Base-by-base conservation (phyloP, 129 eudicot genomes). In the Smallanthus sonchifolius region DNA sequence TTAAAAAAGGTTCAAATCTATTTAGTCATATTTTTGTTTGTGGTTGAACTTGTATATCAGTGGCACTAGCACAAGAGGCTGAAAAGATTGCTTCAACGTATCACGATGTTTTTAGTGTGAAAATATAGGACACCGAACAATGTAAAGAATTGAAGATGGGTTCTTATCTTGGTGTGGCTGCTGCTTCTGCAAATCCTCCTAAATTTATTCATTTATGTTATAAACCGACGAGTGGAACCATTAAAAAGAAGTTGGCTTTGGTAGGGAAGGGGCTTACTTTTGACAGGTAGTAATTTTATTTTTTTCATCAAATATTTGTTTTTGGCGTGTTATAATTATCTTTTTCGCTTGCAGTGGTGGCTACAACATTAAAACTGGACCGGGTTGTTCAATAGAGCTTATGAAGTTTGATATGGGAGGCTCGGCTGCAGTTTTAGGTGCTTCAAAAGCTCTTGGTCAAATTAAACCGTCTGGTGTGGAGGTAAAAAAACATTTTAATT, bases 331-430 rank as follows among this genome's bases (percentile, higher is more conserved):
- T 11, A 20, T 30, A 24, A 39, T 35, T 57, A 42, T 15, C 57
- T 49, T 35, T 55, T 45, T 45, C 32, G 38, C 67, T 39, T 74
- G 11, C 82, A 91, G 97, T 83, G 99, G 99, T 20, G 99, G 99
- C 86, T 95, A 95, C 91, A 95, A 95, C 81, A 95, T 95, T 71
- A 95, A 95, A 81, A 88, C 99, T 1, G 99, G 99, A 60, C 87
- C 93, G 17, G 97, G 96, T 43, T 79, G 83, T 36, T 56, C 52
- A 37, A 57, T 79, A 42, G 98, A 93, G 84, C 89, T 93, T 55
- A 93, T 93, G 98, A 93, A 93, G 73, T 87, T 81, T 80, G 98
- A 90, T 62, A 90, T 93, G 98, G 98, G 98, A 55, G 98, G 98
- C 35, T 86, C 98, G 4, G 98, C 98, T 14, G 98, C 98, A 35